Evolutionary conservation across 306 rosid species (phyloP), one percentile per base, ranked within the genome.

Genomic region (Begonia masoniana): DNA sequence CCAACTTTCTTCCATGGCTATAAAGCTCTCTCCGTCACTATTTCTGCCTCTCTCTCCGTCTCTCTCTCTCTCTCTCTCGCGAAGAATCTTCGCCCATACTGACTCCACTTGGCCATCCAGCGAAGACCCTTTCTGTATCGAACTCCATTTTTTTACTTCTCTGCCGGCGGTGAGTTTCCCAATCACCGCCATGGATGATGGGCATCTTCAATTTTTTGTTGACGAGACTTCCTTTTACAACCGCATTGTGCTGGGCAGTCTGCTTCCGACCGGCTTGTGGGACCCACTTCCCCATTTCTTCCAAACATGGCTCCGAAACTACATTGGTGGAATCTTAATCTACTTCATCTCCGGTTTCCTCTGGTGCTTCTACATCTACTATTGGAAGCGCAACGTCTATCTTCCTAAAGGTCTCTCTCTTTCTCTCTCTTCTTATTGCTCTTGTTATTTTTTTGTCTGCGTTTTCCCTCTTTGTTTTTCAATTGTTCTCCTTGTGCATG

Each of bases 231-330:
- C 56, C 13, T 65, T 78, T 2, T 91, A 85, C 74, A 91, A 83
- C 75, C 77, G 72, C 80, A 63, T 85, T 71, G 74, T 91, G 12
- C 75, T 91, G 2, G 79, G 71, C 0, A 26, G 14, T 24, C 53
- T 85, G 12, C 65, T 85, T 53, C 96, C 96, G 0, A 39, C 41
- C 0, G 0, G 12, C 11, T 1, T 51, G 66, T 83, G 83, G 82
- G 71, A 41, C 56, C 81, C 85, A 42, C 77, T 91, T 17, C 96
- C 94, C 0, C 91, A 71, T 55, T 76, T 85, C 62, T 10, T 73
- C 41, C 97, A 83, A 65, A 67, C 85, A 0, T 91, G 97, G 97
- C 75, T 91, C 12, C 85, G 96, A 7, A 85, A 91, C 73, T 85
- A 64, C 85, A 55, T 91, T 51, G 96, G 84, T 7, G 97, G 92